Evolutionary conservation across 1,139 yeast species (phyloP).

Genomic region (Wickerhamiella infanticola): DNA sequence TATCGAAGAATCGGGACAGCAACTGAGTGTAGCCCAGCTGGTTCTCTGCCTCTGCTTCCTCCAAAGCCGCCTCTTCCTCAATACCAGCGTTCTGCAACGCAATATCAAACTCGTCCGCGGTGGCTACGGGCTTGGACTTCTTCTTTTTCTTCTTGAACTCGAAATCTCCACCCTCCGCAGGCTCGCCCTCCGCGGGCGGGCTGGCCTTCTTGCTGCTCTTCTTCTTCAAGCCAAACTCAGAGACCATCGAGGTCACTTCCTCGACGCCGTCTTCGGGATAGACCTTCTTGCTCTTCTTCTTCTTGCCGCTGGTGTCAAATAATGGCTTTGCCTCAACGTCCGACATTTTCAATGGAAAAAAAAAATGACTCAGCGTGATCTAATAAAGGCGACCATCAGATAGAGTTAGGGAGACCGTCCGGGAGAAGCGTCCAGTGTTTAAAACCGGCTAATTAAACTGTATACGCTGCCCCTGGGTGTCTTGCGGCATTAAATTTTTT

Average conservation of each 20-base stretch:
- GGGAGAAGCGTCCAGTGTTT: too few species aligned
- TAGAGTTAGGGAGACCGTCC: too few species aligned
- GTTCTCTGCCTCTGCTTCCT: constrained; percentile 25
- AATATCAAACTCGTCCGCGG: constrained; percentile 77
- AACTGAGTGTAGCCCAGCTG: constrained; percentile 68
- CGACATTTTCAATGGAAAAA: not conserved
- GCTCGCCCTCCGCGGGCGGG: constrained; percentile 24
- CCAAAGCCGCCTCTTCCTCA: constrained; percentile 29
- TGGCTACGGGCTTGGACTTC: constrained; percentile 46
- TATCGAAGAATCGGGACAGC: constrained; percentile 67
- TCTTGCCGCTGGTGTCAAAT: constrained; percentile 27
- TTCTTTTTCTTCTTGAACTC: constrained; percentile 72
- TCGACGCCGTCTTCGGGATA: constrained; percentile 21
- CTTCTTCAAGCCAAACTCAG: constrained; percentile 36
- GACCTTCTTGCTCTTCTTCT: constrained; percentile 64
- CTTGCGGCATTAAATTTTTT: too few species aligned
- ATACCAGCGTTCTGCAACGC: constrained; percentile 86
- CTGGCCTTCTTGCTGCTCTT: constrained; percentile 30
- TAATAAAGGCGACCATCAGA: not conserved
- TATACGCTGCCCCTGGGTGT: too few species aligned
- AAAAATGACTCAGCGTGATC: not conserved
- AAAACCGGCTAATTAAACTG: too few species aligned
- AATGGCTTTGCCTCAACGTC: constrained; percentile 11
- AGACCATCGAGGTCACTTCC: constrained; percentile 28
- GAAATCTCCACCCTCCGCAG: constrained; percentile 48